A percentile compares a stretch with the other conserved stretches of the same genome.
phyloP scores from a whole-genome alignment of 176 grass and related monocot species.

The Avena insularis region DNA sequence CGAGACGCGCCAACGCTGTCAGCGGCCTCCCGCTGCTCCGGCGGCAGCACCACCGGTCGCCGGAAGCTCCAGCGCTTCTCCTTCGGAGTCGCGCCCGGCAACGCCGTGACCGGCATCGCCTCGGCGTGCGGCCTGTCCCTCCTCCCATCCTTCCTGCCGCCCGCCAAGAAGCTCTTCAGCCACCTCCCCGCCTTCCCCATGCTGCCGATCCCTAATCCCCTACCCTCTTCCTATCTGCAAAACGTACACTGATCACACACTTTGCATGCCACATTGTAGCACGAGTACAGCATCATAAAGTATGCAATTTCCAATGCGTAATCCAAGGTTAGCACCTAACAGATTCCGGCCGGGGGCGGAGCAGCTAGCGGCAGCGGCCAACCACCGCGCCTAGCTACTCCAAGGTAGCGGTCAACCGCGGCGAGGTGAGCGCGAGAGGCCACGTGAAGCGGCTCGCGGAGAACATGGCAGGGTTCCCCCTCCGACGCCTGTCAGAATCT shows the following conservation, averaged over 20 bases:
- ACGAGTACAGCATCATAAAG: not conserved
- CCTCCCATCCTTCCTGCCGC: slow-evolving; percentile 67
- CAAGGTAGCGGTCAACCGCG: slow-evolving; percentile 18
- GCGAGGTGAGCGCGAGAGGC: slow-evolving; percentile 21
- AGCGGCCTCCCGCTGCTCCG: not conserved
- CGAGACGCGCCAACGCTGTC: not conserved
- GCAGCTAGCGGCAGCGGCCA: not conserved
- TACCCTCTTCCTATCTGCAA: not conserved
- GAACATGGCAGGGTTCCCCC: slow-evolving; percentile 31
- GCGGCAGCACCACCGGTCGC: slow-evolving; percentile 20
- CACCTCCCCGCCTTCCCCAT: slow-evolving; percentile 88
- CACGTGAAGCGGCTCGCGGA: slow-evolving; percentile 44
- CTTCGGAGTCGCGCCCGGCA: slow-evolving; percentile 34
- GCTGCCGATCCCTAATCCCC: not conserved
- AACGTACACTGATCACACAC: not conserved
- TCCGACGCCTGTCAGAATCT: slow-evolving; percentile 37
- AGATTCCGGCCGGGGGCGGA: not conserved
- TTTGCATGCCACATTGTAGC: not conserved
- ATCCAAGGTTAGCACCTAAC: slow-evolving; percentile 31
- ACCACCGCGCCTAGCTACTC: slow-evolving; percentile 21
- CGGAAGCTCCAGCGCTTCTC: slow-evolving; percentile 88
- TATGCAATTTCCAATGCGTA: not conserved
- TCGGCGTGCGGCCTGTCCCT: slow-evolving; percentile 43
- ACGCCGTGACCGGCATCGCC: slow-evolving; percentile 26
- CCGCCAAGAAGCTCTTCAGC: slow-evolving; percentile 67